Evolutionary conservation across 2,329 filamentous ascomycete genomes (phyloP), one percentile per base, ranked within the genome.

Genomic region (Monilinia aucupariae): DNA sequence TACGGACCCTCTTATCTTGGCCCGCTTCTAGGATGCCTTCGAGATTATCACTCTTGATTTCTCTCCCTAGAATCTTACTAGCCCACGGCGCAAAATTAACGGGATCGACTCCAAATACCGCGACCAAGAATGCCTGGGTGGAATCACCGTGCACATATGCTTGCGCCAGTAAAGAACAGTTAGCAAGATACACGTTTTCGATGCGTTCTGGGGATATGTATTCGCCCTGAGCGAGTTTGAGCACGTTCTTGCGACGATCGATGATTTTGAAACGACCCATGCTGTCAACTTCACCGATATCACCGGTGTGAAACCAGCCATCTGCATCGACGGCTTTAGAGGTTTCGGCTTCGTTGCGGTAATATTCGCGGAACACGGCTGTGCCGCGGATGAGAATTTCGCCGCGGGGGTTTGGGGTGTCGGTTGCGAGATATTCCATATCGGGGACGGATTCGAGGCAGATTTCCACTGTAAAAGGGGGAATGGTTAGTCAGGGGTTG

Each of bases 241-340:
- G 85, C n/a, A 99, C 91, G 77, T 97, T 97, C 88, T 99, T 99
- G 78, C 92, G 88, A 71, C 94, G 92, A 77, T 99, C 94, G 71
- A 99, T 88, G 76, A 99, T 96, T 76, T 85, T 87, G 80, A 97
- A 88, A 65, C 92, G 90, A 66, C 94, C 94, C 73, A 90, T 77
- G 69, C 86, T 86, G 76, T 99, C 94, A 30, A 99, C 81, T 67
- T 87, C 84, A 72, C 86, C 91, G 68, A 99, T 93, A 72, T 99
- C 94, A 62, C 94, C 94, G 0, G 92, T 97, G 75, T 90, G 89
- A 84, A 99, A 97, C 94, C 94, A 99, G 66, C 94, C 94, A 68
- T 97, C 92, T 39, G 87, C 80, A 10, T 93, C 91, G 52, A 97
- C 80, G 0, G 87, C 81, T 77, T 94, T 94, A 64, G 80, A 78